Base-by-base conservation (phyloP, 1,284 basidiomycete species). In the Fomitopsis pinicola region DNA sequence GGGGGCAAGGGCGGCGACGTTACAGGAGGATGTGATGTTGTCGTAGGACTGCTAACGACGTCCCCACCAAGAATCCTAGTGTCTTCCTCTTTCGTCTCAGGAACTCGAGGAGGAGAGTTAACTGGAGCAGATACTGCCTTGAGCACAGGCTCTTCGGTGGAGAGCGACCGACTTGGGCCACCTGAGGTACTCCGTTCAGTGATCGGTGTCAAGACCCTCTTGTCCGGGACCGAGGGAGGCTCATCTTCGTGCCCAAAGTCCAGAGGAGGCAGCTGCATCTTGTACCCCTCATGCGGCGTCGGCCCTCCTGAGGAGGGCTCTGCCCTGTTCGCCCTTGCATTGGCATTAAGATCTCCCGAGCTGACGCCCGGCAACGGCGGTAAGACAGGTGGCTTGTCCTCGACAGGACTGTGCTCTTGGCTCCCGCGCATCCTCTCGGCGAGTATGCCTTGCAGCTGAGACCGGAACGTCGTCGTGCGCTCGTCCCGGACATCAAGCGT, bases 401-500 rank as follows among this genome's bases (percentile, higher is more conserved):
- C 57, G 0, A 61, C 6, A 9, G 61, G 48, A 5, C 62, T 65
- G n/a, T 60, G 62, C 8, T 63, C 64, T n/a, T 65, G 66, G 7
- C 68, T 64, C 15, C 77, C 78, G 45, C 68, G 81, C 83, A 95
- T 87, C 58, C 88, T 85, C 54, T 88, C 82, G 48, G 82, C 76
- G 14, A 94, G 79, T 40, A 94, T 83, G 42, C 80, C 77, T 61
- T 84, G 78, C 61, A 94, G 80, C 58, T 82, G 79, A 7, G 82
- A 77, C 9, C 93, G 83, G 63, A 93, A 82, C 7, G 78, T 77
- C 2, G 91, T 87, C 2, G 92, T 92, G 40, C 83, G 83, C 66
- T 92, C 91, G 60, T 92, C 88, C 55, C 91, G 81, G 61, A 90
- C 88, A 71, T 97, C 91, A 65, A 94, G 78, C 42, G 76, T 77